Evolutionary conservation across 805 yeast species (phyloP), one percentile per base, ranked within the genome.

Genomic region (Metschnikowia orientalis): DNA sequence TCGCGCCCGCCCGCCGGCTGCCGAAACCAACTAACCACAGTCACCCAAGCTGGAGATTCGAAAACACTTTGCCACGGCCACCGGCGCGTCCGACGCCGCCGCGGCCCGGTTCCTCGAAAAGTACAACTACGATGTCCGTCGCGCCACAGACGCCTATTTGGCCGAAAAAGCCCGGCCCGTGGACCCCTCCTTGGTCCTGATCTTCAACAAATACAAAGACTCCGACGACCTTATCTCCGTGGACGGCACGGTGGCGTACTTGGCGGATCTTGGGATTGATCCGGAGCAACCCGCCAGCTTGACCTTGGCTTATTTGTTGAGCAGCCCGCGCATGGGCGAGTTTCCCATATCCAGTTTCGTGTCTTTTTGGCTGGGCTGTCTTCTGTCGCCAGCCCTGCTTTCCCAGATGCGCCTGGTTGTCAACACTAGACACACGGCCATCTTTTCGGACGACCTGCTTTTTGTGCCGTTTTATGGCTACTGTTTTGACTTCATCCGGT

Each of bases 241-340:
- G 7, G 92, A 86, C 37, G 96, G 95, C 0, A 81, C 96, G 0
- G 54, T 89, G 7, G 44, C 51, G 23, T 85, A 79, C 47, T 61
- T 90, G 14, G 67, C 66, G 10, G 95, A 81, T 46, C 58, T 90
- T 28, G 78, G 73, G 0, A 66, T 81, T 23, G 76, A 76, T 9
- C 81, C 88, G 1, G 97, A 90, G 45, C 88, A 89, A 50, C 66
- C 76, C 6, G 71, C 66, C 5, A 80, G 86, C 3, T 63, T 90
- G 26, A 77, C 83, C 1, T 54, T 90, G 8, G 86, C 92, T 0
- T 79, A 76, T 47, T 69, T 81, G 31, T 61, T 90, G 29, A 72
- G 75, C 23, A 72, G 86, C 1, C 83, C 87, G 1, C 60, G 71
- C 3, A 73, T 77, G 43, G 95, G 95, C 2, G 66, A 67, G 2